Percentiles rank a stretch among this genome's conserved stretches.
These are phyloP conservation scores for Russula earlei DNA, from an alignment of 768 basidiomycete genomes.

Conservation along the genomic window DNA sequence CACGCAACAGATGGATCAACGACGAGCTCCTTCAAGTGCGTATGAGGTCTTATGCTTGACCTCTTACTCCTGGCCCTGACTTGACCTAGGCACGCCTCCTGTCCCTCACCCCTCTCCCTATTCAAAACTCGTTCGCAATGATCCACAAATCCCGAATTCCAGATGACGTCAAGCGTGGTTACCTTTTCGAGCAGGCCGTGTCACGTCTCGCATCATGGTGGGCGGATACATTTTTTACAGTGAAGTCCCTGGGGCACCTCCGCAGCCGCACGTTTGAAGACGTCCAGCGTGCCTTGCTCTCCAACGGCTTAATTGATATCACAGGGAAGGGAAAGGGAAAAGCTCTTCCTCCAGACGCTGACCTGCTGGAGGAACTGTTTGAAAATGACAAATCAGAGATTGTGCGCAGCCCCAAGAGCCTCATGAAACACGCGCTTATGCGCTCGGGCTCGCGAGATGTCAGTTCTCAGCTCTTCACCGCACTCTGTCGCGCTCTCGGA, in stretches of 20 bases:
- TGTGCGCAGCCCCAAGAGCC: constrained; percentile 68
- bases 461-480: constrained; percentile 86
- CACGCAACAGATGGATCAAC: constrained; percentile 79
- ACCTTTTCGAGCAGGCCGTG: constrained; percentile 80
- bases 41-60: constrained; percentile 5
- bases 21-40: constrained; percentile 75
- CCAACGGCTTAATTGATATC: constrained; percentile 10
- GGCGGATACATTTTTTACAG: constrained; percentile 59
- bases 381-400: constrained; percentile 47
- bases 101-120: constrained; percentile 69
- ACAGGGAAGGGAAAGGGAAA: constrained; percentile 16
- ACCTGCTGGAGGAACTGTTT: constrained; percentile 32
- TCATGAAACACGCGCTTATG: constrained; percentile 90
- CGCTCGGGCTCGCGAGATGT: constrained; percentile 73
- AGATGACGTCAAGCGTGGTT: constrained; percentile 70
- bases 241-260: constrained; percentile 55
- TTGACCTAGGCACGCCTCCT: constrained; percentile 68
- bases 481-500: constrained; percentile 75
- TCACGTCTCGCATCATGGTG: constrained; percentile 77
- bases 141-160: constrained; percentile 78
- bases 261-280: constrained; percentile 71
- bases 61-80: constrained; percentile 9
- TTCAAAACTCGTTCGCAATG: constrained; percentile 73
- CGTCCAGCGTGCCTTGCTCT: constrained; percentile 34
- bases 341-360: not conserved